These are phyloP conservation scores for Neurospora sp. DNA, from an alignment of 495 filamentous ascomycete genomes.

Conservation along the genomic window DNA sequence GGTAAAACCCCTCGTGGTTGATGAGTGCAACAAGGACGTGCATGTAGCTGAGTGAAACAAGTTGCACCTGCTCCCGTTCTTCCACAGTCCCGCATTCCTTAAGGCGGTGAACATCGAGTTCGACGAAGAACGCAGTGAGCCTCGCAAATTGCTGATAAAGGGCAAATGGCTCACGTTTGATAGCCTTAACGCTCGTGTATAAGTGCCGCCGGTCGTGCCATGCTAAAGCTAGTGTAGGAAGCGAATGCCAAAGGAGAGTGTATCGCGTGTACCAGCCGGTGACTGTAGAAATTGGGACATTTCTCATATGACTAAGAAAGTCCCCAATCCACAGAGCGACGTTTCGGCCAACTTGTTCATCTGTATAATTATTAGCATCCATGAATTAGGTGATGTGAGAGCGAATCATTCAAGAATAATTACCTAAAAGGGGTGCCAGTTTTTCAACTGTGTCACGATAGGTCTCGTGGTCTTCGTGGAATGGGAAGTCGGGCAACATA, in stretches of 20 bases:
- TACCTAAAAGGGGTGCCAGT: constrained; percentile 6
- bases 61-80: constrained; percentile 1
- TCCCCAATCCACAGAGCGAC: constrained; percentile 34
- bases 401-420: not conserved
- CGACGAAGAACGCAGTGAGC: constrained; percentile 21
- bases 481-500: constrained; percentile 29
- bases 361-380: constrained; percentile 22
- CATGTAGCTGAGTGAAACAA: constrained; percentile 23
- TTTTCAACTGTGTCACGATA: constrained; percentile 26
- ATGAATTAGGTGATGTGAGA: not conserved
- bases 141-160: constrained; percentile 23
- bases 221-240: constrained; percentile 12
- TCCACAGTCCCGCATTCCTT: not conserved
- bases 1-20: constrained; percentile 20
- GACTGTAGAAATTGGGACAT: constrained; percentile 9
- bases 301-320: constrained; percentile 25
- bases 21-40: constrained; percentile 17
- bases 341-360: constrained; percentile 27
- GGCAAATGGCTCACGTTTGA: constrained; percentile 16
- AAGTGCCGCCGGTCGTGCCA: not conserved
- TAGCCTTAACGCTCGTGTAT: constrained; percentile 3
- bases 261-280: constrained; percentile 28
- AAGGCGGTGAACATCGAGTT: constrained; percentile 16
- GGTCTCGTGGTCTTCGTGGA: constrained; percentile 26
- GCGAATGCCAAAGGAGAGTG: constrained; percentile 25